Base-by-base conservation (phyloP, 2,329 filamentous ascomycete species). In the Chaetothyriales sp. region DNA sequence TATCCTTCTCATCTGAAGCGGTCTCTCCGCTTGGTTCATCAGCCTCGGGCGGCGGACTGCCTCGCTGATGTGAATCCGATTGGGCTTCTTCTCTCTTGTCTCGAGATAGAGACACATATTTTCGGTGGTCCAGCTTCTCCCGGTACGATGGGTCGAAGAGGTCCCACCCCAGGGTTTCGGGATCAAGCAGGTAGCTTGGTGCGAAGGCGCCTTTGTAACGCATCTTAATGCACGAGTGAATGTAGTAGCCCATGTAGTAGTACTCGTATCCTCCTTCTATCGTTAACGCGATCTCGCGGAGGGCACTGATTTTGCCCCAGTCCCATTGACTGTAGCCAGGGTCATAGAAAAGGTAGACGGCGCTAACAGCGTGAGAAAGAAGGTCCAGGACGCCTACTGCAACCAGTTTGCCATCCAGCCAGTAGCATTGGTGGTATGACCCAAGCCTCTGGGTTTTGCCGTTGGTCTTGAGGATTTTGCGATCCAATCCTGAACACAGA, bases 201-300 rank as follows among this genome's bases (percentile, higher is more conserved):
- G 63, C 56, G 57, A 70, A 75, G 4, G 61, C 61, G 43, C 62
- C 71, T 58, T 75, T 75, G 62, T 75, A 75, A 19, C 70, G 70
- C 73, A 75, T 75, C 58, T 75, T 75, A 46, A 68, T 66, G 56
- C 72, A 74, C 2, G 67, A 69, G 59, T 82, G 80, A 55, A 83
- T 83, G 62, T 83, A 83, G 65, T 74, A 82, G 10, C 80, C 80
- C 80, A 83, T 82, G 66, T 82, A 82, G 63, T 83, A 83, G 63
- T 77, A 81, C 51, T 73, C 62, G 57, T 82, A 81, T 0, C 66
- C 68, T 4, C 67, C 71, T 59, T 82, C 77, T 1, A 74, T 56
- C 0, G 78, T 70, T 22, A 83, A 67, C 1, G 73, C 70, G 22
- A 79, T 75, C 61, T 83, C 80, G 50, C 77, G 69, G 58, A 83